A percentile compares a stretch with the other conserved stretches of the same genome.
Conservation (phyloP, 441 rosid species). For the Raphanus hybrid region DNA sequence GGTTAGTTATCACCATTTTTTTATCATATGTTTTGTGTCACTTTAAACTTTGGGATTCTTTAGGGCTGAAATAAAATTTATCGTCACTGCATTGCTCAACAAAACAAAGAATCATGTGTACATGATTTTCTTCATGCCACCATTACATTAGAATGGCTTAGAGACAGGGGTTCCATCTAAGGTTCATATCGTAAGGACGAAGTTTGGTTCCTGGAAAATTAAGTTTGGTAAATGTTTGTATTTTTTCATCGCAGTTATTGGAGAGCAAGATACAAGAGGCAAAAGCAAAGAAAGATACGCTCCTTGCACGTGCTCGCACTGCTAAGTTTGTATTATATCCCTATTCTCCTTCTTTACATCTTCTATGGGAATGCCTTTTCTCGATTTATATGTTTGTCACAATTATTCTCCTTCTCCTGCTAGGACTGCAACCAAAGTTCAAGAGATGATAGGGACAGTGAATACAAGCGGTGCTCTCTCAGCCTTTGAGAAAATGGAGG, state of each 20-base stretch:
- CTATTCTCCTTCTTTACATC: conserved; percentile 16
- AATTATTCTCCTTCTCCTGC: background rate
- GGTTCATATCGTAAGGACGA: background rate
- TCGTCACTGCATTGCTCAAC: background rate
- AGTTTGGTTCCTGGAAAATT: conserved; percentile 16
- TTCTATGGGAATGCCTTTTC: conserved; percentile 10
- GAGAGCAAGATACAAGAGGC: conserved; percentile 99
- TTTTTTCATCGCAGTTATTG: conserved; percentile 63
- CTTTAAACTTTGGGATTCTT: background rate
- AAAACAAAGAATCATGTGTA: conserved; percentile 18
- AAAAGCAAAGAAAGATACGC: conserved; percentile 92
- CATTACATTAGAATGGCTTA: background rate
- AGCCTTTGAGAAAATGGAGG: conserved; percentile 65
- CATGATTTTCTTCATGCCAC: conserved; percentile 24
- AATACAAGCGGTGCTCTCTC: conserved; percentile 56
- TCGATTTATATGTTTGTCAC: conserved; percentile 2
- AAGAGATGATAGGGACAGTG: conserved; percentile 61
- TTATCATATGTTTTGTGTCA: conserved; percentile 8
- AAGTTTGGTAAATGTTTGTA: conserved; percentile 7
- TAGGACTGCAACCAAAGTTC: conserved; percentile 64
- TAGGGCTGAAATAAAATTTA: background rate
- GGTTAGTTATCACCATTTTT: conserved; percentile 50
- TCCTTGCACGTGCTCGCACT: conserved; percentile 96
- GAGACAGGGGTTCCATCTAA: background rate
- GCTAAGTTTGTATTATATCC: conserved; percentile 61